phyloP scores from a whole-genome alignment of 345 rosid species.

The Eucalyptus cloeziana region DNA sequence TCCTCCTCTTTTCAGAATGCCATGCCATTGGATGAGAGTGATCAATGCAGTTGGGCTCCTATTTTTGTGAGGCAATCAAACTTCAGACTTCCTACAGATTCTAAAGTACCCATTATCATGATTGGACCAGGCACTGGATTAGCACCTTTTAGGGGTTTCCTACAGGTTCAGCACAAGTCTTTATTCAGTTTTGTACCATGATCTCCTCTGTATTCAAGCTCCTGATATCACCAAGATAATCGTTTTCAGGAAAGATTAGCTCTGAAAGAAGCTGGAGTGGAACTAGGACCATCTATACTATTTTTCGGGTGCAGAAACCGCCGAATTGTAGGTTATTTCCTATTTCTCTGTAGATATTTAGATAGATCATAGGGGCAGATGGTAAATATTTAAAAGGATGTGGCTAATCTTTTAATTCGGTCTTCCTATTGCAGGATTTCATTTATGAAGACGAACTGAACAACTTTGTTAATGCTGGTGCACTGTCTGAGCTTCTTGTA shows the following conservation, averaged over 20 bases:
- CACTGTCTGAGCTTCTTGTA: slow-evolving; percentile 63
- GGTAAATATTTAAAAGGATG: neutral
- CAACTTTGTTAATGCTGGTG: slow-evolving; percentile 55
- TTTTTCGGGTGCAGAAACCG: slow-evolving; percentile 98
- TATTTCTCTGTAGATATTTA: neutral
- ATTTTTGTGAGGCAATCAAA: slow-evolving; percentile 85
- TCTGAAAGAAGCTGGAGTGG: slow-evolving; percentile 59
- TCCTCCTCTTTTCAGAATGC: slow-evolving; percentile 30
- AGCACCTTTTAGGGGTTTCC: slow-evolving; percentile 98
- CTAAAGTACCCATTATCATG: slow-evolving; percentile 79
- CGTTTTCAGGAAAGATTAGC: slow-evolving; percentile 65
- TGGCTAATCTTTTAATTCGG: neutral
- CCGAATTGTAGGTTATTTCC: slow-evolving; percentile 32
- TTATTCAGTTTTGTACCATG: neutral
- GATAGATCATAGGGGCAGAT: neutral
- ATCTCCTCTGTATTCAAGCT: neutral
- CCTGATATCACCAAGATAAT: neutral
- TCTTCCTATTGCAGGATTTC: slow-evolving; percentile 44
- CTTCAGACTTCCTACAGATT: slow-evolving; percentile 79
- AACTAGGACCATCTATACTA: slow-evolving; percentile 66
- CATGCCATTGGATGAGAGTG: slow-evolving; percentile 52
- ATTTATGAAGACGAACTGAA: slow-evolving; percentile 86
- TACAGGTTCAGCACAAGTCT: slow-evolving; percentile 37
- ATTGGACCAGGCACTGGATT: slow-evolving; percentile 97
- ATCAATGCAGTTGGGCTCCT: slow-evolving; percentile 74